Evolutionary conservation across 257 asterid genomes (phyloP), one percentile per base, ranked within the genome.

Genomic region (Salvia miltiorrhiza): DNA sequence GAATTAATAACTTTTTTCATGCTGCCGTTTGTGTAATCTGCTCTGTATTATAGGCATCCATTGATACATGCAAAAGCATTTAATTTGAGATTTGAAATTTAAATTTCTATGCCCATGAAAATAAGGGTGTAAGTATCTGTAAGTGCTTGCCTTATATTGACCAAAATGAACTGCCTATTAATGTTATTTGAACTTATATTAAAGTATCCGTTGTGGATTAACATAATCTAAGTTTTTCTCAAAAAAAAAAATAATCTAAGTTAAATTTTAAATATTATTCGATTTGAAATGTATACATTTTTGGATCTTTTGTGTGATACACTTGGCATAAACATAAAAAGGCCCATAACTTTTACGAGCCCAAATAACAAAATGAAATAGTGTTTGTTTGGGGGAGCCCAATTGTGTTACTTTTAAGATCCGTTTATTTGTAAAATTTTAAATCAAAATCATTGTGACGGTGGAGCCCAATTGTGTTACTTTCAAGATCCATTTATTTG

Each of bases 81-180:
- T 45, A 75, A 60, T 67, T 60, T 11, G 7, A 6, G 35, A 54
- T 74, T 68, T 68, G 52, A 59, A 68, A 67, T 74, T 60, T 60
- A 50, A 67, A 49, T 41, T 32, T 17, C 8, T 10, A 12, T 35
- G 13, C 35, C 48, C 13, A 39, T n/a, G 2, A 11, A 55, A 56
- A 28, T 57, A 57, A 43, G 28, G 26, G 9, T 30, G 30, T 30
- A 8, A 69, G 26, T 57, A 41, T 17, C 10, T 44, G 5, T 30
- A 41, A 8, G 3, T 43, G 8, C 37, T 35, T 55, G 14, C 58
- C 48, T 53, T 37, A 10, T 55, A 49, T 67, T 52, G 16, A 32
- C 32, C 16, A 50, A 1, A 8, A n/a, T 44, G 69, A 63, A 32
- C 2, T 2, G 55, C 14, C 40, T 24, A 45, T 45, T 45, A 14